phyloP scores from a whole-genome alignment of 2,329 filamentous ascomycete species.

The Bipolaris victoriae region DNA sequence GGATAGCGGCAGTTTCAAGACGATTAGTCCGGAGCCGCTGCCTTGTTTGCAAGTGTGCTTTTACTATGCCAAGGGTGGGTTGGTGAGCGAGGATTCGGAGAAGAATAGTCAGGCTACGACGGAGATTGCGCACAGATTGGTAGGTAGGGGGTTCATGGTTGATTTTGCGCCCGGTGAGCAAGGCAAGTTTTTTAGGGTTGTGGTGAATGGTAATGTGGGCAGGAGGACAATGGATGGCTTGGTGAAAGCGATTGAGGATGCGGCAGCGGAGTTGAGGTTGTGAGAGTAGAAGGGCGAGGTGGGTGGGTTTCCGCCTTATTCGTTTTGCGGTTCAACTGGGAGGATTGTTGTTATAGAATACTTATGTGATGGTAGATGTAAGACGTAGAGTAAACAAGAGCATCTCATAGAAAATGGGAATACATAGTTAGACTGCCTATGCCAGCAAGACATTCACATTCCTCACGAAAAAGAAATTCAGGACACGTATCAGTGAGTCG shows the following conservation, averaged over 20 bases:
- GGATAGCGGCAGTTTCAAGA: conserved; percentile 64
- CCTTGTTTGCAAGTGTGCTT: conserved; percentile 92
- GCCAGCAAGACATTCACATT: not conserved
- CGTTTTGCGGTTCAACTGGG: too few species aligned
- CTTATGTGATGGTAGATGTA: too few species aligned
- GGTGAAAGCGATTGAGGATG: conserved; percentile 63
- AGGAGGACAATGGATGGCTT: conserved; percentile 41
- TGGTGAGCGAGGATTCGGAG: conserved; percentile 53
- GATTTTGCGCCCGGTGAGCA: conserved; percentile 68
- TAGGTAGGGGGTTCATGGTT: conserved; percentile 70
- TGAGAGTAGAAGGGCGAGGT: conserved; percentile 2
- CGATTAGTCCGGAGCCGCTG: conserved; percentile 77
- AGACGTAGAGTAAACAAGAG: too few species aligned
- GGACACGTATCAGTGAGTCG: too few species aligned
- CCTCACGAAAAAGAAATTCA: too few species aligned
- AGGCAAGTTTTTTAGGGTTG: conserved; percentile 72
- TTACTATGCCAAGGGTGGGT: conserved; percentile 72
- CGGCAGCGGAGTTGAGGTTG: conserved; percentile 44
- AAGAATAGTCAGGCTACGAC: conserved; percentile 64
- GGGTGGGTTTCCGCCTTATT: too few species aligned
- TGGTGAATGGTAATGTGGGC: conserved; percentile 69
- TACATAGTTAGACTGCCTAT: not conserved
- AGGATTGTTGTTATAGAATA: too few species aligned
- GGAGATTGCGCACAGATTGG: conserved; percentile 60
- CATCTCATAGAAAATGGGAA: not conserved